Conservation (phyloP, 192 early-diverging fungal genomes). For the Thoreauomyces humboldtii region DNA sequence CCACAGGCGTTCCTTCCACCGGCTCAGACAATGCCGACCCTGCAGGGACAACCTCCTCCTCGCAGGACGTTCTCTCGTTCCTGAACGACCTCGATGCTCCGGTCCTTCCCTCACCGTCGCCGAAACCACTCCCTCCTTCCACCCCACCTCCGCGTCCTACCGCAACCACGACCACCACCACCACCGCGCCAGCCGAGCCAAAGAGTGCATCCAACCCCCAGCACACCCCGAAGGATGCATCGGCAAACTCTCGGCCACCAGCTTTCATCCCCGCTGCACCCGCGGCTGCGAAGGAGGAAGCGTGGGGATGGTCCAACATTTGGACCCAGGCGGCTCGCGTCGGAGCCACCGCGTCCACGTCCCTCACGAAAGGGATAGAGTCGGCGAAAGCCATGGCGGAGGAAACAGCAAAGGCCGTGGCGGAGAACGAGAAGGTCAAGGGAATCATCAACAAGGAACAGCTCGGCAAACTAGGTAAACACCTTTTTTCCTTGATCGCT, state of each 20-base stretch:
- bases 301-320: conserved; percentile 19
- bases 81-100: conserved; percentile 41
- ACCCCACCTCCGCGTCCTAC: neutral
- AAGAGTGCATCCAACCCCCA: neutral
- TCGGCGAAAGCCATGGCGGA: conserved; percentile 39
- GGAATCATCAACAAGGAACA: conserved; percentile 43
- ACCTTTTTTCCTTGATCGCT: too few species aligned
- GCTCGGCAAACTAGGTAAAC: conserved; percentile 38
- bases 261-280: neutral
- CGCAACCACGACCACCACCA: neutral
- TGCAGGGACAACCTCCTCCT: neutral
- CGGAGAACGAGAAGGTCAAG: conserved; percentile 41
- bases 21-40: neutral
- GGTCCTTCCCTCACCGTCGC: neutral
- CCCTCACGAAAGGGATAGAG: conserved; percentile 32
- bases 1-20: neutral
- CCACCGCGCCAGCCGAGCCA: neutral
- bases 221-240: neutral
- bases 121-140: neutral
- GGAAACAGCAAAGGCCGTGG: conserved; percentile 39
- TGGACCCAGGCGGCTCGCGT: conserved; percentile 32
- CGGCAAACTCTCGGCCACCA: neutral
- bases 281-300: neutral
- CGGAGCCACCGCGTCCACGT: conserved; percentile 31
- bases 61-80: conserved; percentile 43